Percentiles rank a stretch among this genome's conserved stretches.
These are phyloP conservation scores for Kluyveromyces aestuarii DNA, from an alignment of 805 yeast species.

Conservation along the genomic window DNA sequence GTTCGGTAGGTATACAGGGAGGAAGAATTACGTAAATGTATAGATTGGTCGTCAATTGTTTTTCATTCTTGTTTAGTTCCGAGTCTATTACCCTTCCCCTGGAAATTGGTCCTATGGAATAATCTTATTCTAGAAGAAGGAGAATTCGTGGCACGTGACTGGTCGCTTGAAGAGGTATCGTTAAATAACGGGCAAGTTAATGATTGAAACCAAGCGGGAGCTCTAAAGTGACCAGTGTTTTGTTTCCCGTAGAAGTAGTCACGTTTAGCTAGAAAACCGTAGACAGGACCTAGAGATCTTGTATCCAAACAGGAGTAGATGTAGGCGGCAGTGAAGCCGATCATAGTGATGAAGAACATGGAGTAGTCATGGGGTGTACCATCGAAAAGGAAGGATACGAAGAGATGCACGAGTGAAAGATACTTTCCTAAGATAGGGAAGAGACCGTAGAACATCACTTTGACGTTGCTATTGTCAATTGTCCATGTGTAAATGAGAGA, in stretches of 20 bases:
- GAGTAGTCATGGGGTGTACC: constrained; percentile 35
- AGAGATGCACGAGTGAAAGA: constrained; percentile 34
- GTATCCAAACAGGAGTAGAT: constrained; percentile 56
- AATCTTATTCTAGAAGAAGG: neutral
- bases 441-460: constrained; percentile 43
- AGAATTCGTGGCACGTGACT: neutral
- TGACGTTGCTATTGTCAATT: constrained; percentile 42
- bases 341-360: constrained; percentile 32
- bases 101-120: constrained; percentile 1
- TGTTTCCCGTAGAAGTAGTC: constrained; percentile 4
- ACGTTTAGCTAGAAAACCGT: constrained; percentile 23
- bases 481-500: constrained; percentile 53
- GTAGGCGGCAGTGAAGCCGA: constrained; percentile 51
- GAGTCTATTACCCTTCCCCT: constrained; percentile 30
- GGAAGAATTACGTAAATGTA: neutral
- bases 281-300: constrained; percentile 40
- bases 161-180: neutral
- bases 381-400: constrained; percentile 35
- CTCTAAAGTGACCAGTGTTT: constrained; percentile 7
- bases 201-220: constrained; percentile 7
- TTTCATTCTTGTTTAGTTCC: constrained; percentile 14
- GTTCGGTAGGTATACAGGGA: neutral
- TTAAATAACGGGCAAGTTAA: constrained; percentile 4
- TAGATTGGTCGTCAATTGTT: neutral
- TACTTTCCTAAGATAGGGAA: constrained; percentile 49